These are phyloP conservation scores for Ceratocystis papillata DNA, from an alignment of 2,329 filamentous ascomycete genomes.

Conservation along the genomic window DNA sequence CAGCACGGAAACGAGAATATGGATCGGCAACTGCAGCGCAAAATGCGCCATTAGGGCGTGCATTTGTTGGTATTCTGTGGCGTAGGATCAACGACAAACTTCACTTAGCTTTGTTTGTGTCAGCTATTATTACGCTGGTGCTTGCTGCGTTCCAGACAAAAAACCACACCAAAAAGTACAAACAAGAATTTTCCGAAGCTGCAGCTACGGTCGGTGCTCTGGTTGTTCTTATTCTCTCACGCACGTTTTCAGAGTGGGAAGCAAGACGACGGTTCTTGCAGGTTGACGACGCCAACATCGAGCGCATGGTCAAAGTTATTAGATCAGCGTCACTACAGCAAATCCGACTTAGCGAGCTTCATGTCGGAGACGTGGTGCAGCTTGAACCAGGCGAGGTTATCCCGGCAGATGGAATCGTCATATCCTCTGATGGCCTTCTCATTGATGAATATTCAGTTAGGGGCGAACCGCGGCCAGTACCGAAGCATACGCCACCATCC, in stretches of 20 bases:
- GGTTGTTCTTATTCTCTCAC: conserved; percentile 62
- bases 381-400: conserved; percentile 64
- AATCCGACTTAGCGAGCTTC: conserved; percentile 58
- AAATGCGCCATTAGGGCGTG: neutral
- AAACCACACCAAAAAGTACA: conserved; percentile 40
- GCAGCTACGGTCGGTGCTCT: conserved; percentile 70
- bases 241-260: conserved; percentile 71
- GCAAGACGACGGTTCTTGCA: conserved; percentile 74
- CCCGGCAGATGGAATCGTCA: conserved; percentile 60
- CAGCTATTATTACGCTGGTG: conserved; percentile 61
- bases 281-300: conserved; percentile 68
- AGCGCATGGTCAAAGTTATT: conserved; percentile 61
- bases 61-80: conserved; percentile 38
- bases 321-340: conserved; percentile 62
- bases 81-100: conserved; percentile 77
- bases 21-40: neutral
- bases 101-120: conserved; percentile 58
- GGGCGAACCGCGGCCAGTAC: conserved; percentile 62
- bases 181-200: conserved; percentile 71
- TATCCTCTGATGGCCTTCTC: conserved; percentile 52
- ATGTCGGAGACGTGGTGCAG: conserved; percentile 64
- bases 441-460: conserved; percentile 63
- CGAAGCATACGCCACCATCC: conserved; percentile 38
- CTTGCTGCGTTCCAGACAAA: conserved; percentile 66
- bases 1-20: conserved; percentile 12